Evolutionary conservation across 1,284 basidiomycete species (phyloP).

Genomic region (Ustilago sp.): DNA sequence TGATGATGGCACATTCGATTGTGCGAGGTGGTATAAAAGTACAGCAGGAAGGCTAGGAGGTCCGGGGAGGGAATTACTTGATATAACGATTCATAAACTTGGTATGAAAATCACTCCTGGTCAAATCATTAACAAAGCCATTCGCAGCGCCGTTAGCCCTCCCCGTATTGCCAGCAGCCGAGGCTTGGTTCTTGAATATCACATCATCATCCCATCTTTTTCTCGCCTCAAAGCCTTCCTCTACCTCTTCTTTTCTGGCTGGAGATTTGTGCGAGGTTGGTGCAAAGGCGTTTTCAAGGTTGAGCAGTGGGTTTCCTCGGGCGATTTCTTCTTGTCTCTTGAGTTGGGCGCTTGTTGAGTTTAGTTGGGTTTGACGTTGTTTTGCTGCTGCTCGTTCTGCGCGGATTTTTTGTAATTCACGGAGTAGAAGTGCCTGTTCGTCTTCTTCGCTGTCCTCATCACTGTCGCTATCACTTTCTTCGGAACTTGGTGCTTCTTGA

Average conservation of each 20-base stretch:
- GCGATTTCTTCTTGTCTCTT: constrained; percentile 64
- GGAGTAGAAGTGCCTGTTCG: constrained; percentile 3
- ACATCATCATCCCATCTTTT: constrained; percentile 68
- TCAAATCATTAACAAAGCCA: constrained; percentile 66
- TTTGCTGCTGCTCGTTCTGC: background rate
- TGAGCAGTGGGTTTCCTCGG: constrained; percentile 64
- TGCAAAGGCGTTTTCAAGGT: constrained; percentile 57
- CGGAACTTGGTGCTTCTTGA: background rate
- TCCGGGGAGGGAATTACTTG: constrained; percentile 34
- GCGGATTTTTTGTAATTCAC: constrained; percentile 12
- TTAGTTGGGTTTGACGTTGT: constrained; percentile 9
- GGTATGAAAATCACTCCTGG: constrained; percentile 65
- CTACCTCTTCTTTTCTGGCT: background rate
- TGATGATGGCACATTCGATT: background rate
- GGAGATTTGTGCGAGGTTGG: background rate
- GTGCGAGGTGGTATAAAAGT: background rate
- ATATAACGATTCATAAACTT: constrained; percentile 66
- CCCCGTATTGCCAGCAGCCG: constrained; percentile 1
- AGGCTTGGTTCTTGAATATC: constrained; percentile 68
- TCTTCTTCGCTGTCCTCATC: constrained; percentile 1
- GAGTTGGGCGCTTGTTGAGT: constrained; percentile 15
- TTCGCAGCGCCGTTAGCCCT: background rate
- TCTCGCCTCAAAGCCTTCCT: constrained; percentile 48
- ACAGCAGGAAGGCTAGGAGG: background rate
- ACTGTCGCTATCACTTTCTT: background rate